A percentile compares a stretch with the other conserved stretches of the same genome.
Evolutionary conservation across 73 alveolate genomes (phyloP).

Genomic region (Symbiodinium pilosum): DNA sequence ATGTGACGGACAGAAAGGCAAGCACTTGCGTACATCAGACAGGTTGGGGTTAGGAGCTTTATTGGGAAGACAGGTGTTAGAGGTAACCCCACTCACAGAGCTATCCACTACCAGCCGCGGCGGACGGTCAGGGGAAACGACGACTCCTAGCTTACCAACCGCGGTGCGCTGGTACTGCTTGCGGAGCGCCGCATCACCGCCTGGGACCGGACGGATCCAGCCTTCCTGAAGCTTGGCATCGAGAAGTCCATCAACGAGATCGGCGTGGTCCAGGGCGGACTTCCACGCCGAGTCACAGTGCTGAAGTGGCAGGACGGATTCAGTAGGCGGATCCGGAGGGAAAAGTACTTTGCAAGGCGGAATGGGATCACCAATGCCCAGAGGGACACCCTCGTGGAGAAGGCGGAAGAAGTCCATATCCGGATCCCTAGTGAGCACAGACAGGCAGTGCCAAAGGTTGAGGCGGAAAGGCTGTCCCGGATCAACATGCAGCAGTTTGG

Average conservation of each 20-base stretch:
- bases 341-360: not conserved
- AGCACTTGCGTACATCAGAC: not conserved
- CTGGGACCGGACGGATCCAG: not conserved
- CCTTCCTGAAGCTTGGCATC: not conserved
- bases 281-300: not conserved
- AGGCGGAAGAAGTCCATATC: not conserved
- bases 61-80: not conserved
- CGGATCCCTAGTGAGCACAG: not conserved
- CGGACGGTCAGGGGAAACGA: not conserved
- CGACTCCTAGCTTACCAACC: not conserved
- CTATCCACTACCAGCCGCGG: not conserved
- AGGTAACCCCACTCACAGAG: not conserved
- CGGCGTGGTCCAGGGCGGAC: not conserved
- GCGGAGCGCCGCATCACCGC: not conserved
- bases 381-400: not conserved
- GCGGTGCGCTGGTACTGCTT: not conserved
- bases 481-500: not conserved
- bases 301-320: not conserved
- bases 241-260: not conserved
- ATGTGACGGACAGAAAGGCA: not conserved
- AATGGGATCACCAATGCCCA: not conserved
- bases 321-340: not conserved
- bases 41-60: not conserved
- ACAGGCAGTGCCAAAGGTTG: not conserved
- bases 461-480: conserved; percentile 17